Evolutionary conservation across 441 rosid genomes (phyloP), one percentile per base, ranked within the genome.

Genomic region (Adansonia madagascariensis): DNA sequence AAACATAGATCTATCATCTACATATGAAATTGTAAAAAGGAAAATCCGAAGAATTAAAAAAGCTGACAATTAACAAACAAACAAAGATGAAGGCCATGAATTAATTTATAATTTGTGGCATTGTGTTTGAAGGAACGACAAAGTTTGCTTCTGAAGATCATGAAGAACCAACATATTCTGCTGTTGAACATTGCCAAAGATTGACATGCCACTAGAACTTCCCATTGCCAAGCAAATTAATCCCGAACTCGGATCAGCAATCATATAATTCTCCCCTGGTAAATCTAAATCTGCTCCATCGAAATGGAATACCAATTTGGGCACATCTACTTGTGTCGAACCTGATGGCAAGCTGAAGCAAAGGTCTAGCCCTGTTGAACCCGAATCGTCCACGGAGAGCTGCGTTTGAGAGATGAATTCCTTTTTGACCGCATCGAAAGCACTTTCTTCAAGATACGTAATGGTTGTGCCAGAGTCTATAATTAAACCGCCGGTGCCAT

Each of bases 181-280:
- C 78, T 96, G 99, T 82, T 96, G 99, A 27, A 96, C 75, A 78
- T 96, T 96, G 62, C 99, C 98, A 9, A 96, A 86, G 11, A 96
- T 91, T 0, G 99, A 96, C 92, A 92, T 85, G 0, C 97, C 92
- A 72, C 75, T 86, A 0, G 98, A 90, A 17, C 89, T 80, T 55
- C 94, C 99, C 94, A 96, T 92, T 0, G 94, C 98, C 87, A 96
- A 86, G 85, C 99, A 96, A 72, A 84, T 62, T 73, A 92, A 60
- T 12, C 96, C 95, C 52, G 77, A 8, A 27, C 70, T 84, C 15
- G 92, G 57, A 82, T 92, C 98, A 8, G 84, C 87, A 27, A 94
- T 88, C 91, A 96, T 84, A 68, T 96, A 96, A 27, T 96, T 96
- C 67, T 94, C 97, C 0, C 80, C 88, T 0, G 97, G 98, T 71